Base-by-base conservation (phyloP, 805 yeast species). In the Pichia thaimueangensis region DNA sequence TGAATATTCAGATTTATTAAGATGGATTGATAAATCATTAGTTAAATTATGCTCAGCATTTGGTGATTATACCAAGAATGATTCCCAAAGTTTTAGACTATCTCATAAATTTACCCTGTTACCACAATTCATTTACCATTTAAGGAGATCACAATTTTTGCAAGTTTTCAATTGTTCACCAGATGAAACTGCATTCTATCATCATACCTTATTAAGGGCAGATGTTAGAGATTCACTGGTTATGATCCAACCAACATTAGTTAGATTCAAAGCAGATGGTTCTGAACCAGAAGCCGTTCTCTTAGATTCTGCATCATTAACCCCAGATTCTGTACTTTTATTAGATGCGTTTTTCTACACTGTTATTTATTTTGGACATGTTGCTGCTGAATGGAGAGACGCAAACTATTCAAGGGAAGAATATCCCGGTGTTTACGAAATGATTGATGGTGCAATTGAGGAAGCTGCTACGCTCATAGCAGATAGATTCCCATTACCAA, bases 111-210 rank as follows among this genome's bases (percentile, higher is more conserved):
- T 87, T 63, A 78, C 87, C 34, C 70, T 91, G 60, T 84, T 86
- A 59, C 99, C 99, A 22, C 98, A 93, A 65, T 94, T 93, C 58
- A 82, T 93, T 65, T 93, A 84, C 68, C 94, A 93, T 62, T 72
- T 93, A 66, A 84, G 98, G 68, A 82, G 98, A 63, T 87, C 97
- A 1, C 97, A 91, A 65, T 89, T 93, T 63, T 70, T 93, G 62
- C 95, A 87, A 63, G 95, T 91, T 35, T 93, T 93, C 73, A 93
- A 93, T 67, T 89, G 89, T 65, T 93, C 98, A 6, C 98, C 98
- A 2, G 99, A 93, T 69, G 99, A 93, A 69, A 88, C 97, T 34
- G 96, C 96, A 30, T 93, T 89, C 65, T 87, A 91, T 67, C 80
- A 97, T 62, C 98, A 93, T 63, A 82, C 87, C 15, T 76, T 93